A percentile compares a stretch with the other conserved stretches of the same genome.
These are phyloP conservation scores for Entomortierella beljakovae DNA, from an alignment of 192 early-diverging fungal genomes.

Conservation along the genomic window DNA sequence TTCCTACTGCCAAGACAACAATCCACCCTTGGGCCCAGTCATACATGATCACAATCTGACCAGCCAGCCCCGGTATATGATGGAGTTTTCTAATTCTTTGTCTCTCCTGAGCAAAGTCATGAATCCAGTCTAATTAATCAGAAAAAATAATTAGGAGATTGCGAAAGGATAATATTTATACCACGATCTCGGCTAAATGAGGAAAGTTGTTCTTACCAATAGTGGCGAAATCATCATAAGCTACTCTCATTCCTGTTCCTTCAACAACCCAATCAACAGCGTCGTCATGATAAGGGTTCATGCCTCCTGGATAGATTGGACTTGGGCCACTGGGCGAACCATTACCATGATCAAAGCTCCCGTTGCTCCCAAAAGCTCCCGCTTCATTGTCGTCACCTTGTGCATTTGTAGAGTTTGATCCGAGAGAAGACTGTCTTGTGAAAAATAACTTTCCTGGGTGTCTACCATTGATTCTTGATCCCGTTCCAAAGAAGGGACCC, in stretches of 20 bases:
- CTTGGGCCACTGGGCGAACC: slow-evolving; percentile 19
- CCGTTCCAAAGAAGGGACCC: slow-evolving; percentile 35
- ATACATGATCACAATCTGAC: slow-evolving; percentile 69
- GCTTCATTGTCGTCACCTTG: not conserved
- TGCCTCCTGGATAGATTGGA: slow-evolving; percentile 41
- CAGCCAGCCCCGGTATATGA: slow-evolving; percentile 64
- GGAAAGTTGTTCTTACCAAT: slow-evolving; percentile 52
- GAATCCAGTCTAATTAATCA: slow-evolving; percentile 84
- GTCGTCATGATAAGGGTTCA: slow-evolving; percentile 54
- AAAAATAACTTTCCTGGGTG: slow-evolving; percentile 30
- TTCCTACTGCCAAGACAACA: slow-evolving; percentile 75
- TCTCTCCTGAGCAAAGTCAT: slow-evolving; percentile 88
- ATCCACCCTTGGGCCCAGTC: slow-evolving; percentile 92
- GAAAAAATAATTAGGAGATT: not conserved
- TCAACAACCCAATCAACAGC: slow-evolving; percentile 57
- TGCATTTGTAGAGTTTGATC: slow-evolving; percentile 5
- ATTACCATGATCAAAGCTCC: slow-evolving; percentile 1
- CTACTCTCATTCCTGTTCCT: slow-evolving; percentile 58
- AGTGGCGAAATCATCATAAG: slow-evolving; percentile 72
- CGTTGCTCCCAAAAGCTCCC: not conserved
- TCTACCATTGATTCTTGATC: slow-evolving; percentile 13
- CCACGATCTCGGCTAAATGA: not conserved
- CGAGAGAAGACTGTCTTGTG: slow-evolving; percentile 8
- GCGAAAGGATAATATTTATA: not conserved
- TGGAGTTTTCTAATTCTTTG: slow-evolving; percentile 71